Base-by-base conservation (phyloP, 2,329 filamentous ascomycete genomes). In the Alternaria viburni region DNA sequence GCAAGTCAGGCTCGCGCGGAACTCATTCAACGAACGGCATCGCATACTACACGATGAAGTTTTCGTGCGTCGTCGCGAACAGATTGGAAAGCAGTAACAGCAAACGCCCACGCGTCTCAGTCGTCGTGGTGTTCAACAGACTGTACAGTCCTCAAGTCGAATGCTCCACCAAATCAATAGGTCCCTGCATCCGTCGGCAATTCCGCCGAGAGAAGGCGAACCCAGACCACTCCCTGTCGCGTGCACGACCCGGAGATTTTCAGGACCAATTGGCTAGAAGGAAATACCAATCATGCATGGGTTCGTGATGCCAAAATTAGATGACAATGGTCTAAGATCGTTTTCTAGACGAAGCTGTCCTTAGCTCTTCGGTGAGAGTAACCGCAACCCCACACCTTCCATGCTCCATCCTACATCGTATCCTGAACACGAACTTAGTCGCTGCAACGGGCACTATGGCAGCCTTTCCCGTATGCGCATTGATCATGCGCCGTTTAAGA, bases 351-450 rank as follows among this genome's bases (percentile, higher is more conserved):
- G 19, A 52, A 28, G 49, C 19, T 41, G 7, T 49, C 5, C 45
- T n/a, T n/a, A 17, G 23, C 10, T 26, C 0, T 1, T 36, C 15
- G 8, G 30, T 36, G 30, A 17, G 30, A 41, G 13, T 36, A 10
- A 41, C 8, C 19, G 13, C 23, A 41, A 52, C 49, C 19, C 49
- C 23, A 15, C 49, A 19, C 10, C 28, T 52, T 21, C 32, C 12
- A 23, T 19, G 21, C 28, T 52, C 28, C 30, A 36, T 52, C 21
- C 49, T 25, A 52, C 28, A 52, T 52, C 49, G 49, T 52, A 52
- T 51, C 9, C 30, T 4, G 30, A 52, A 52, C 49, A 25, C 49
- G 28, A 52, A 36, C 19, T 28, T 41, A 41, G 13, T 41, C 21
- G 30, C 28, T 25, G 49, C 19, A 17, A 52, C 30, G 19, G 28